These are phyloP conservation scores for Lentinula boryana DNA, from an alignment of 768 basidiomycete species.

Conservation along the genomic window DNA sequence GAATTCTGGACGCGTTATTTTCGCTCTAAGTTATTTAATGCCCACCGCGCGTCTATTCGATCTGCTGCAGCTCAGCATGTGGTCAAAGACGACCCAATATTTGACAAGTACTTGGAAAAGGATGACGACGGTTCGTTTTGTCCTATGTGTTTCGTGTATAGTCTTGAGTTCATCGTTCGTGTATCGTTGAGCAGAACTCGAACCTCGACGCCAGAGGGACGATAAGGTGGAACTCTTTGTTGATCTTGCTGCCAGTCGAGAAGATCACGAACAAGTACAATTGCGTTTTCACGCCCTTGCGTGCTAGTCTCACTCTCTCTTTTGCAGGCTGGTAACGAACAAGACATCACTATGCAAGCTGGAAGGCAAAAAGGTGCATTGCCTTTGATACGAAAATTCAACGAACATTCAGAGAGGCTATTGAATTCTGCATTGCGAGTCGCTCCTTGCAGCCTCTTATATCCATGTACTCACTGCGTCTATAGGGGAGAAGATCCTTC, in stretches of 20 bases:
- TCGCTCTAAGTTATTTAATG: constrained; percentile 91
- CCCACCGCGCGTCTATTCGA: constrained; percentile 88
- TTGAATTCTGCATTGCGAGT: constrained; percentile 71
- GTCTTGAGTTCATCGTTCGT: not conserved
- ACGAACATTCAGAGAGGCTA: constrained; percentile 91
- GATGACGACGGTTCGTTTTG: constrained; percentile 79
- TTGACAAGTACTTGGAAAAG: constrained; percentile 94
- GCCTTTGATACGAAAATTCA: constrained; percentile 94
- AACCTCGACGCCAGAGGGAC: constrained; percentile 66
- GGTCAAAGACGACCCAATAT: constrained; percentile 87
- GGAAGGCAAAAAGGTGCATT: constrained; percentile 83
- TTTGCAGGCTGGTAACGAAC: constrained; percentile 77
- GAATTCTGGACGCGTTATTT: constrained; percentile 98
- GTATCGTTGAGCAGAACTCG: constrained; percentile 46
- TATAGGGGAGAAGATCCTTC: constrained; percentile 50
- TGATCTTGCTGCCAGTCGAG: constrained; percentile 80
- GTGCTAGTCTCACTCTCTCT: not conserved
- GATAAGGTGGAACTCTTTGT: constrained; percentile 73
- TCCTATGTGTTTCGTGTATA: not conserved
- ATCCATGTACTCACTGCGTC: constrained; percentile 7
- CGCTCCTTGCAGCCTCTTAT: not conserved
- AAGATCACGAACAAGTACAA: constrained; percentile 83
- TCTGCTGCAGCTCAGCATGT: constrained; percentile 80
- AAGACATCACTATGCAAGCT: constrained; percentile 93
- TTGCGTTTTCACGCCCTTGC: not conserved